Conservation (phyloP, 2,329 filamentous ascomycete species). For the Cercospora zeina region DNA sequence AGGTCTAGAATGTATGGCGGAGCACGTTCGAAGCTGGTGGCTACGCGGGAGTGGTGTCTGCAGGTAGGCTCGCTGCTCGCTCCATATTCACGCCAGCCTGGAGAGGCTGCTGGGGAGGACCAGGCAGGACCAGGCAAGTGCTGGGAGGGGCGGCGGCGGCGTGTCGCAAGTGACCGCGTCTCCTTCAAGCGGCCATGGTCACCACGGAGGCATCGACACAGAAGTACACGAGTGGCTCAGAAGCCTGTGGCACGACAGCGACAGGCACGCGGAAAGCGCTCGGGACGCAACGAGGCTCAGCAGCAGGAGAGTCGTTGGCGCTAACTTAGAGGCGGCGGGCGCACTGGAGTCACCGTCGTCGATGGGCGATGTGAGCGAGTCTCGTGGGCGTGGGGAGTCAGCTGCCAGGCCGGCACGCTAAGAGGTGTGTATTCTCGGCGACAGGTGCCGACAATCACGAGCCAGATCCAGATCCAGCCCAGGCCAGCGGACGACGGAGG, state of each 20-base stretch:
- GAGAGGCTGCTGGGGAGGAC: conserved; percentile 19
- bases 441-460: background rate
- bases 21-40: conserved; percentile 12
- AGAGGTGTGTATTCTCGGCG: background rate
- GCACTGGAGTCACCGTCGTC: background rate
- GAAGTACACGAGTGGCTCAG: conserved; percentile 27
- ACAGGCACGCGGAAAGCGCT: conserved; percentile 13
- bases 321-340: background rate
- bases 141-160: conserved; percentile 8
- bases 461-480: background rate
- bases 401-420: conserved; percentile 7
- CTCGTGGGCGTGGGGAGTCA: conserved; percentile 17
- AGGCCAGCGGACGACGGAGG: background rate
- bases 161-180: conserved; percentile 25
- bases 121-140: background rate
- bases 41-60: conserved; percentile 24
- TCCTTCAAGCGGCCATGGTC: conserved; percentile 26
- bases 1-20: background rate
- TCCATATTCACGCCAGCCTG: conserved; percentile 32
- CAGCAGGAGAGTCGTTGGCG: conserved; percentile 11
- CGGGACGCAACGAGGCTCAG: conserved; percentile 22
- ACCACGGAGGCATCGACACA: conserved; percentile 27
- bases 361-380: conserved; percentile 7
- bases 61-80: conserved; percentile 24
- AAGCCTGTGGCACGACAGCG: conserved; percentile 19